Base-by-base conservation (phyloP, 768 basidiomycete genomes). In the Boletellus emodensis region DNA sequence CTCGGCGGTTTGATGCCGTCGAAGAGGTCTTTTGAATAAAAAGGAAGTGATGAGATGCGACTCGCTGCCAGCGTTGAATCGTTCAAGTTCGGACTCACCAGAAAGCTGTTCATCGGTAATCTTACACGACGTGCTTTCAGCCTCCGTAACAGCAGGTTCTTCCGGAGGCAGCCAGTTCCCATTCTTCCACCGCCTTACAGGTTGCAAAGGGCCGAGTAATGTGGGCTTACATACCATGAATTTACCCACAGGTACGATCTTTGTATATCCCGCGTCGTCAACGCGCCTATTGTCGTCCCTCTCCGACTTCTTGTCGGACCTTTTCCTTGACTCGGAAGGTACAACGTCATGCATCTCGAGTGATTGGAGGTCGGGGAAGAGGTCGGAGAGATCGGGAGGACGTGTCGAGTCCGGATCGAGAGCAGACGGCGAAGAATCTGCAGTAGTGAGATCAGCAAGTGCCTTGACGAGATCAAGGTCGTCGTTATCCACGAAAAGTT, bases 191-290 rank as follows among this genome's bases (percentile, higher is more conserved):
- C 84, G 84, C 61, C 78, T 84, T 6, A 87, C 80, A 6, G 95
- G 96, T 55, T 91, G 78, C 33, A 98, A 71, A 40, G 93, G 80
- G 10, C 91, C 85, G 32, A 97, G 74, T 24, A 99, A 77, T 2
- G 92, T 86, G 2, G 93, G 91, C 63, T 87, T 90, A 33, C 76
- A 72, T 48, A 82, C 75, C 85, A 96, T 90, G 64, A 95, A 85
- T 50, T 79, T 74, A 22, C 84, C 84, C 40, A 83, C 77, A 24
- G 90, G 86, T 22, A 82, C 81, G 24, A 97, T 71, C 55, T 87
- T 90, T 28, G 84, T 83, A 49, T 82, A 83, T 14, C 82, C 81
- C 8, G 84, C 79, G 45, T 94, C 93, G 58, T 98, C 95, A 1
- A 80, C 61, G 28, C 95, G 77, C 69, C 78, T 84, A 65, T 76